Evolutionary conservation across 1,284 basidiomycete genomes (phyloP).

Genomic region (Cutaneotrichosporon daszewskae): DNA sequence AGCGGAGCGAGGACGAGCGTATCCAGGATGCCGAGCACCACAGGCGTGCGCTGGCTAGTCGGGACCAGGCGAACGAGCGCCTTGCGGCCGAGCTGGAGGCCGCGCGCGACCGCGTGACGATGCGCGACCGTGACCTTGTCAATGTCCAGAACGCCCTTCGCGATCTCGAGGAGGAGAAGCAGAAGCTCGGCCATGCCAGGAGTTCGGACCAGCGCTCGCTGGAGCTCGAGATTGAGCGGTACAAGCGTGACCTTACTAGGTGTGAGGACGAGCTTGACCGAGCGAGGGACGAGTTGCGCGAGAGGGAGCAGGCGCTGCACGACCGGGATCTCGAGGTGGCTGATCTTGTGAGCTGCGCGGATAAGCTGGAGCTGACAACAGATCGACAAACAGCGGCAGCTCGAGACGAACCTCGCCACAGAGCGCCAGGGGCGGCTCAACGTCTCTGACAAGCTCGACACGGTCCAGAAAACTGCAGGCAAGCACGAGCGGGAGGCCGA

Average conservation of each 20-base stretch:
- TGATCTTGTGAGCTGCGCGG: conserved; percentile 48
- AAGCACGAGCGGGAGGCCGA: conserved; percentile 62
- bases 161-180: conserved; percentile 51
- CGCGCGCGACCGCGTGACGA: conserved; percentile 47
- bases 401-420: conserved; percentile 66
- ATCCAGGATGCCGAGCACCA: conserved; percentile 48
- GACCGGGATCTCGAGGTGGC: conserved; percentile 67
- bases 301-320: conserved; percentile 59
- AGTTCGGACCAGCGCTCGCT: conserved; percentile 78
- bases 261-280: conserved; percentile 74
- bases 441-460: conserved; percentile 78
- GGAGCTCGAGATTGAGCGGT: conserved; percentile 82
- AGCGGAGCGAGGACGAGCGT: conserved; percentile 51
- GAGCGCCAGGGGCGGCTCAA: conserved; percentile 80
- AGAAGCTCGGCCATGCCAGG: conserved; percentile 70
- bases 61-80: conserved; percentile 43
- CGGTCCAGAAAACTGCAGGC: conserved; percentile 57
- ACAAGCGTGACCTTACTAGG: conserved; percentile 75
- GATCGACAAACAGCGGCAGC: conserved; percentile 70
- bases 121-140: conserved; percentile 57
- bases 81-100: conserved; percentile 45
- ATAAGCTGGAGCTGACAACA: conserved; percentile 13
- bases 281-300: conserved; percentile 65
- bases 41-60: conserved; percentile 43
- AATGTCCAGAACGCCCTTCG: conserved; percentile 69